These are phyloP conservation scores for Platismatia glauca DNA, from an alignment of 495 filamentous ascomycete species.

Conservation along the genomic window DNA sequence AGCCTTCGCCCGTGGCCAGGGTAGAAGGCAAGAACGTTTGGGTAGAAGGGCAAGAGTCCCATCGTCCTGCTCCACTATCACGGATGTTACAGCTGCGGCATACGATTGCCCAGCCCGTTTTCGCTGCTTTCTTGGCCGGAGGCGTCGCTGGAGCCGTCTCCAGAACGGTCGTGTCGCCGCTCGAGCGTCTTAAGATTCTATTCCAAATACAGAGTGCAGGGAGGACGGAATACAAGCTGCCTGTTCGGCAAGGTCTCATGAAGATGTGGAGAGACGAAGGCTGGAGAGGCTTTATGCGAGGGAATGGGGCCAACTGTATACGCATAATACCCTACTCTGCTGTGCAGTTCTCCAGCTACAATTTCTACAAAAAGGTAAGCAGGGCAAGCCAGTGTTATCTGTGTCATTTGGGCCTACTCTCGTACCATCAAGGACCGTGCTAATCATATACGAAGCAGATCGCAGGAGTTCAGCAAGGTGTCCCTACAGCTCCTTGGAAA, in stretches of 20 bases:
- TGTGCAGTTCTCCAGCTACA: conserved; percentile 96
- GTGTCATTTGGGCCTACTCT: neutral
- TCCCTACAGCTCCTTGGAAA: conserved; percentile 55
- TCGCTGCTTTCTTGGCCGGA: conserved; percentile 90
- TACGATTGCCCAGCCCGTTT: conserved; percentile 64
- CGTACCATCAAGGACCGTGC: neutral
- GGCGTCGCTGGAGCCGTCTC: conserved; percentile 96
- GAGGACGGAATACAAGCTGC: conserved; percentile 84
- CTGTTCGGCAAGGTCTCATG: conserved; percentile 73
- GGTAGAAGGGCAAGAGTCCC: conserved; percentile 6
- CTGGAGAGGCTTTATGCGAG: conserved; percentile 91
- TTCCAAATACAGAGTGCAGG: conserved; percentile 89
- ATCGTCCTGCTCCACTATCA: conserved; percentile 21
- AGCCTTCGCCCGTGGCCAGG: conserved; percentile 17
- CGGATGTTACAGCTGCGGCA: conserved; percentile 32
- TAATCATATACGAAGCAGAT: conserved; percentile 4
- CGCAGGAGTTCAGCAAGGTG: conserved; percentile 17
- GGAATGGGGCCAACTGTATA: conserved; percentile 96
- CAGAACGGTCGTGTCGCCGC: conserved; percentile 87
- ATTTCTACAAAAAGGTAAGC: conserved; percentile 87
- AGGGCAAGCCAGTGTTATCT: neutral
- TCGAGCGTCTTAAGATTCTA: conserved; percentile 94
- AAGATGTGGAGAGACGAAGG: conserved; percentile 98
- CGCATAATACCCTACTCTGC: conserved; percentile 97
- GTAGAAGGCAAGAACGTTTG: conserved; percentile 16